phyloP scores from a whole-genome alignment of 805 yeast species.

The Spathaspora boniae region DNA sequence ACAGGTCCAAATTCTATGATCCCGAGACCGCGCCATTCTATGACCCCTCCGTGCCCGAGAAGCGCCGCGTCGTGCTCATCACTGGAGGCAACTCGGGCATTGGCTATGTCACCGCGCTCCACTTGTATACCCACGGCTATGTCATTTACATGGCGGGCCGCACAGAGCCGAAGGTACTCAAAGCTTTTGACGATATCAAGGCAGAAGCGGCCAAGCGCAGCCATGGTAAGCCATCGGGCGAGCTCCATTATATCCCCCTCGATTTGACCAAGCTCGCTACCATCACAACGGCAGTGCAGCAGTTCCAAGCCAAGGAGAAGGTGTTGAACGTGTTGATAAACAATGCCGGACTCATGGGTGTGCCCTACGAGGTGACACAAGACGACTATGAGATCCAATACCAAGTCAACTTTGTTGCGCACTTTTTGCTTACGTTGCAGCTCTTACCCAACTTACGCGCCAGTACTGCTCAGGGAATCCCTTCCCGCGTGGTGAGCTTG shows the following conservation, averaged over 20 bases:
- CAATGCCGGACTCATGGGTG: slow-evolving; percentile 42
- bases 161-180: slow-evolving; percentile 25
- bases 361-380: slow-evolving; percentile 31
- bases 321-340: slow-evolving; percentile 32
- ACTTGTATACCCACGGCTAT: slow-evolving; percentile 39
- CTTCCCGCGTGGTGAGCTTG: slow-evolving; percentile 30
- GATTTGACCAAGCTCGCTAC: slow-evolving; percentile 46
- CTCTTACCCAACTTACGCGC: slow-evolving; percentile 25
- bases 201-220: slow-evolving; percentile 27
- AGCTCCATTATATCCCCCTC: slow-evolving; percentile 47
- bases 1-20: slow-evolving; percentile 17
- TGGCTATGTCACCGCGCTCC: slow-evolving; percentile 38
- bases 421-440: slow-evolving; percentile 28
- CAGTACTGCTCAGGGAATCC: slow-evolving; percentile 13
- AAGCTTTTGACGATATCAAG: slow-evolving; percentile 32
- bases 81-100: slow-evolving; percentile 42
- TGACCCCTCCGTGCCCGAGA: slow-evolving; percentile 22
- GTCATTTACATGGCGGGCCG: slow-evolving; percentile 36
- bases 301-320: slow-evolving; percentile 21
- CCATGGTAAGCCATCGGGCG: slow-evolving; percentile 37
- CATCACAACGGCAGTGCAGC: slow-evolving; percentile 24
- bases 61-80: slow-evolving; percentile 28
- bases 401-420: slow-evolving; percentile 37
- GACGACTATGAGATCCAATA: slow-evolving; percentile 40
- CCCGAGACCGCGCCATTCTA: slow-evolving; percentile 27